These are phyloP conservation scores for Baorangia bicolor DNA, from an alignment of 768 basidiomycete species.

Conservation along the genomic window DNA sequence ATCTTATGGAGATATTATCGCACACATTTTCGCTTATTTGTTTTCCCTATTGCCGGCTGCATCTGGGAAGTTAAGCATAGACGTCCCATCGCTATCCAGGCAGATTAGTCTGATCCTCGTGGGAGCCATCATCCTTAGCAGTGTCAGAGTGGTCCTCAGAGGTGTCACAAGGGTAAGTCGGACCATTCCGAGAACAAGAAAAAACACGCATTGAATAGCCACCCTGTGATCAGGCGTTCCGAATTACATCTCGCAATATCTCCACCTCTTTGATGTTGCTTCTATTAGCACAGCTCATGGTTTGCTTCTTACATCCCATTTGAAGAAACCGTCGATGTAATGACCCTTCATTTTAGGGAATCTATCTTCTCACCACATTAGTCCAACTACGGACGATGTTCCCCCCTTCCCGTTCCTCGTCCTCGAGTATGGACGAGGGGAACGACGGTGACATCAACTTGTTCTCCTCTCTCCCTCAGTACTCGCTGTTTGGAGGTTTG, in stretches of 20 bases:
- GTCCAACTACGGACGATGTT: slow-evolving; percentile 82
- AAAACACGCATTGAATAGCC: neutral
- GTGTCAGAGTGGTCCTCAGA: slow-evolving; percentile 65
- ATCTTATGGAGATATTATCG: slow-evolving; percentile 45
- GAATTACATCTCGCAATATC: slow-evolving; percentile 64
- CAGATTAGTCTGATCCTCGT: slow-evolving; percentile 69
- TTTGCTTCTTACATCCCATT: slow-evolving; percentile 30
- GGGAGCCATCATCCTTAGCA: slow-evolving; percentile 73
- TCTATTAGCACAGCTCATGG: slow-evolving; percentile 81
- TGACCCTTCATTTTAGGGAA: slow-evolving; percentile 48
- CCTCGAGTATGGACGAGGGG: slow-evolving; percentile 8
- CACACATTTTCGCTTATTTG: slow-evolving; percentile 40
- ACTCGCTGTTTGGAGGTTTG: slow-evolving; percentile 67
- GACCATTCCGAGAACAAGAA: neutral
- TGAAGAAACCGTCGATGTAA: neutral
- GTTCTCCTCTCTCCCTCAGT: slow-evolving; percentile 71
- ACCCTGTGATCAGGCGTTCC: slow-evolving; percentile 45
- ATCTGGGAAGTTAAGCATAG: slow-evolving; percentile 30
- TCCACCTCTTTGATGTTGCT: slow-evolving; percentile 78
- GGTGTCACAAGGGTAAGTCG: slow-evolving; percentile 59
- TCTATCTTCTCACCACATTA: slow-evolving; percentile 79
- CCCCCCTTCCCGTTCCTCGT: slow-evolving; percentile 47
- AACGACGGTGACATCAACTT: slow-evolving; percentile 42
- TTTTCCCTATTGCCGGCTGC: slow-evolving; percentile 38
- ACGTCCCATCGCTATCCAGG: slow-evolving; percentile 44